A percentile compares a stretch with the other conserved stretches of the same genome.
These are phyloP conservation scores for Phytopythium vexans DNA, from an alignment of 352 stramenopile genomes.

Conservation along the genomic window DNA sequence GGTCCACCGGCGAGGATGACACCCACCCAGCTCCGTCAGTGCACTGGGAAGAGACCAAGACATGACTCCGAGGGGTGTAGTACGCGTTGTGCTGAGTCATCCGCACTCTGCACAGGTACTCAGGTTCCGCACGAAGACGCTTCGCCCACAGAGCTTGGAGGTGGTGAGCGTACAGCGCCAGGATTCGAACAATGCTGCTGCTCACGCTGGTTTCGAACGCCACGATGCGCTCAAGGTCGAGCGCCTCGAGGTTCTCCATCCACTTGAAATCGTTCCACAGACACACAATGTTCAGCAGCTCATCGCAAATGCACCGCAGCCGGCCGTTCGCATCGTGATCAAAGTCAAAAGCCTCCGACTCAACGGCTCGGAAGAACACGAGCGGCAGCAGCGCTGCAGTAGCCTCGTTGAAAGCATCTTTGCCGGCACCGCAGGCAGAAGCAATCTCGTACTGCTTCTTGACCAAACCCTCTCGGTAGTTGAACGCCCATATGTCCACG, in stretches of 20 bases:
- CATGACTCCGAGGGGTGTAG: slow-evolving; percentile 27
- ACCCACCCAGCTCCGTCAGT: not conserved
- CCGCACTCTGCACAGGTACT: slow-evolving; percentile 41
- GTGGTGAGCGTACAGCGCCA: slow-evolving; percentile 54
- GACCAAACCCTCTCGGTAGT: slow-evolving; percentile 32
- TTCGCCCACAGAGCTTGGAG: slow-evolving; percentile 56
- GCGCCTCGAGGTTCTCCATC: slow-evolving; percentile 44
- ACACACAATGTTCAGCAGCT: slow-evolving; percentile 68
- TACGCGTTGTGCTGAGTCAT: slow-evolving; percentile 75
- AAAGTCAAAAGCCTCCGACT: slow-evolving; percentile 55
- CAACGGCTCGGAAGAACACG: slow-evolving; percentile 38
- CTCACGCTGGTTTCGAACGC: slow-evolving; percentile 64
- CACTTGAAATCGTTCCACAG: slow-evolving; percentile 81
- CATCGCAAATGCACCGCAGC: slow-evolving; percentile 67
- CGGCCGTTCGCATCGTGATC: slow-evolving; percentile 53
- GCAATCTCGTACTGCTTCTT: slow-evolving; percentile 8
- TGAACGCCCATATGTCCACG: slow-evolving; percentile 61
- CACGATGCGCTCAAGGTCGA: slow-evolving; percentile 46
- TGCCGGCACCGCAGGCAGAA: not conserved
- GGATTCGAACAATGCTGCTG: slow-evolving; percentile 53
- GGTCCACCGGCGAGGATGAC: too few relatives aligned
- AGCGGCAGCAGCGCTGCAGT: slow-evolving; percentile 27
- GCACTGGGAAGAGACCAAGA: not conserved
- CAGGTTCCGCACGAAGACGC: slow-evolving; percentile 36
- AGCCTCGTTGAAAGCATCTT: not conserved